These are phyloP conservation scores for Neofusicoccum cordaticola DNA, from an alignment of 2,329 filamentous ascomycete species.

Conservation along the genomic window DNA sequence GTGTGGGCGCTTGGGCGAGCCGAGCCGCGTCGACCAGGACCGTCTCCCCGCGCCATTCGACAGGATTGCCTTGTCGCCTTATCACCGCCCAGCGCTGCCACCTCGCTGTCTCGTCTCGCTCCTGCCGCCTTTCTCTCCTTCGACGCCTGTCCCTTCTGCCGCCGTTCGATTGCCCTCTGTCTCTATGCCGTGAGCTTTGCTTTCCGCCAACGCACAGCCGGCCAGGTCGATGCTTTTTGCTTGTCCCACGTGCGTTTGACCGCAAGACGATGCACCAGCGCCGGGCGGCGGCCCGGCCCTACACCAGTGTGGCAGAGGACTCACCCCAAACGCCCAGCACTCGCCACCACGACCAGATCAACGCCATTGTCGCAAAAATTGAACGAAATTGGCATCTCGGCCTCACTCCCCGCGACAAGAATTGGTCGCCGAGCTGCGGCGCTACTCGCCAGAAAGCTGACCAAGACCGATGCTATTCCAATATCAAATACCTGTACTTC, in stretches of 20 bases:
- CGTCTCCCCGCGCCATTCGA: background rate
- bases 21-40: background rate
- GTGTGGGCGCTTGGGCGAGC: background rate
- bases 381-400: background rate
- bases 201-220: background rate
- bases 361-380: background rate
- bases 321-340: background rate
- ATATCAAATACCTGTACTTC: constrained; percentile 26
- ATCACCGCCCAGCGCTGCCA: background rate
- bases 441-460: background rate
- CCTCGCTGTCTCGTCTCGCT: background rate
- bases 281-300: background rate
- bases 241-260: background rate
- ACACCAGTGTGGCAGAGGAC: background rate
- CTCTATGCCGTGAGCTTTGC: background rate
- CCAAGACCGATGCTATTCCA: constrained; percentile 20
- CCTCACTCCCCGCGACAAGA: constrained; percentile 13
- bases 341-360: background rate
- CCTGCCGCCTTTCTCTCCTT: background rate
- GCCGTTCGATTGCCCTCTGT: background rate
- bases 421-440: constrained; percentile 26
- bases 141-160: background rate
- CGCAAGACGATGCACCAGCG: background rate
- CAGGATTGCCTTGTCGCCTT: constrained; percentile 3
- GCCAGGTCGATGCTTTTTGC: background rate